Conservation (phyloP, 2,329 filamentous ascomycete species). For the Fusarium brachygibbosum region DNA sequence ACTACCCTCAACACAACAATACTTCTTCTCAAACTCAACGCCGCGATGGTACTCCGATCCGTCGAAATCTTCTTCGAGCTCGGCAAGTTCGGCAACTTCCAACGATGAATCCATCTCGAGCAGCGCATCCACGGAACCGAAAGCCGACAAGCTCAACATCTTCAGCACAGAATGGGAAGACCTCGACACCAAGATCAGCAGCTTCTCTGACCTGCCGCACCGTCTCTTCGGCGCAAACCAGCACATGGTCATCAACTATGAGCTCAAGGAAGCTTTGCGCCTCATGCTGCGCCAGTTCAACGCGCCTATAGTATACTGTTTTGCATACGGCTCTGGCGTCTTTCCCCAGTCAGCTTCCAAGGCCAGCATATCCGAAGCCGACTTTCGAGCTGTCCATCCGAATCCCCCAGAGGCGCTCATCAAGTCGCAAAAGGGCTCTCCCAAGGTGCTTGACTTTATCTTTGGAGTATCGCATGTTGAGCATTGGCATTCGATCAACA, state of each 20-base stretch:
- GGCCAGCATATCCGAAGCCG: conserved; percentile 66
- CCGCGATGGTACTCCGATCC: conserved; percentile 45
- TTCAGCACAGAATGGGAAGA: conserved; percentile 61
- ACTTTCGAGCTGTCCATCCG: conserved; percentile 78
- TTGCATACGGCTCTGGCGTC: conserved; percentile 97
- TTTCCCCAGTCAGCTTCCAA: conserved; percentile 80
- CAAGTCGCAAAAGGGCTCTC: conserved; percentile 86
- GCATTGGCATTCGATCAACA: conserved; percentile 96
- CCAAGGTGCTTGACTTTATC: conserved; percentile 99
- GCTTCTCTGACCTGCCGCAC: conserved; percentile 62
- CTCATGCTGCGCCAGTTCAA: conserved; percentile 91
- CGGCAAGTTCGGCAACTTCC: conserved; percentile 21
- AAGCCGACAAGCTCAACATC: conserved; percentile 53
- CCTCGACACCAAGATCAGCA: conserved; percentile 58
- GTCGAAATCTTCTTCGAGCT: conserved; percentile 9
- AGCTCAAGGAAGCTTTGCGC: conserved; percentile 91
- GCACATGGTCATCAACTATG: conserved; percentile 94
- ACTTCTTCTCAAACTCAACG: not conserved
- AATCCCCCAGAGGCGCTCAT: conserved; percentile 84
- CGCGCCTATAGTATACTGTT: conserved; percentile 94
- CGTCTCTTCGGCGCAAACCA: conserved; percentile 91
- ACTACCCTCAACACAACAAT: conserved; percentile 15
- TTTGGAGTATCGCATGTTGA: conserved; percentile 95
- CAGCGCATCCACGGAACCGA: conserved; percentile 38
- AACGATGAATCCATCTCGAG: conserved; percentile 25